Conservation (phyloP, 345 rosid genomes). For the Moricandia arvensis region DNA sequence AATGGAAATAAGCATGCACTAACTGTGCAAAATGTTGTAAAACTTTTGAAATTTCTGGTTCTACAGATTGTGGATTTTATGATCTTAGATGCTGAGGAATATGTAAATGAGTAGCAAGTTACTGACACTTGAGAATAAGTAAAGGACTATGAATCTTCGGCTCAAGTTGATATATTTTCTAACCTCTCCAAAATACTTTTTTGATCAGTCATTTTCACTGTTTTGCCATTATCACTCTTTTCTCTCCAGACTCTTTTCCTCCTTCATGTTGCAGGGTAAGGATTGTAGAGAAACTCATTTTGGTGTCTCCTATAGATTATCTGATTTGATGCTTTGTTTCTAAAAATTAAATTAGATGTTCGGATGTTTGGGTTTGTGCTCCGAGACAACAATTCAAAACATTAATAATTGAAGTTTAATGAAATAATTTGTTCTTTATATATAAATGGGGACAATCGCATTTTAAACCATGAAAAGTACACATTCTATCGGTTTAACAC, state of each 20-base stretch:
- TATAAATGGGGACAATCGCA: too few species aligned
- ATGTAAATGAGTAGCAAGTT: not conserved
- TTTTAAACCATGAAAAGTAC: too few species aligned
- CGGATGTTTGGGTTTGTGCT: too few species aligned
- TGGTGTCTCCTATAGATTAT: too few species aligned
- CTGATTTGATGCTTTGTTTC: too few species aligned
- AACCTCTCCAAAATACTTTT: conserved; percentile 38
- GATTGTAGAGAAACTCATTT: conserved; percentile 18
- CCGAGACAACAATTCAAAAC: too few species aligned
- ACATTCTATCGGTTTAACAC: too few species aligned
- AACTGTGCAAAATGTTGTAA: not conserved
- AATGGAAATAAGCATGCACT: not conserved
- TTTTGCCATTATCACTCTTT: conserved; percentile 37
- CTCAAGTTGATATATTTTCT: conserved; percentile 20
- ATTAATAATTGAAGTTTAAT: too few species aligned
- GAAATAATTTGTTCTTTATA: too few species aligned
- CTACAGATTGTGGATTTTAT: not conserved
- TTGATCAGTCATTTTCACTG: too few species aligned
- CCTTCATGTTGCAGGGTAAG: conserved; percentile 17
- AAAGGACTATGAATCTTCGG: conserved; percentile 45
- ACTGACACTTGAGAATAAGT: not conserved
- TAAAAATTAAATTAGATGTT: too few species aligned
- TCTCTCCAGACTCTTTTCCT: conserved; percentile 22
- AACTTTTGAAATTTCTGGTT: not conserved
- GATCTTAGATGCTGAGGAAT: not conserved